These are phyloP conservation scores for Puccinia sorghi DNA, from an alignment of 1,284 basidiomycete species.

Conservation along the genomic window DNA sequence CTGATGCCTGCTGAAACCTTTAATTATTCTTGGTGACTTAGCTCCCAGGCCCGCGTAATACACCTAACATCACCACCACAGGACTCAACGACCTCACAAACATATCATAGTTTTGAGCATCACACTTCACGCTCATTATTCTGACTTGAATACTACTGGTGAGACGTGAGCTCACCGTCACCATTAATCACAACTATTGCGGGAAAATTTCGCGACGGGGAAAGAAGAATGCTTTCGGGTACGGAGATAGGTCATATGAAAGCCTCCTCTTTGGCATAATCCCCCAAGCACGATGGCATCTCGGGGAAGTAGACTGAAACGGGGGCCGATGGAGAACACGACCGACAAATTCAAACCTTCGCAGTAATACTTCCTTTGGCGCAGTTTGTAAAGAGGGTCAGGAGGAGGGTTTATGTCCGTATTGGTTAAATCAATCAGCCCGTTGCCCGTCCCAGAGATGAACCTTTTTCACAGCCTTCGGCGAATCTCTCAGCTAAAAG, in stretches of 20 bases:
- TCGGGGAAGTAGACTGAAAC: background rate
- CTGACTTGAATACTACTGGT: slow-evolving; percentile 6
- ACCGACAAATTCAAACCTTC: background rate
- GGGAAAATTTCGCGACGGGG: slow-evolving; percentile 21
- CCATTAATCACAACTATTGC: background rate
- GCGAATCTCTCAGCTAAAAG: background rate
- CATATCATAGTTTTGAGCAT: background rate
- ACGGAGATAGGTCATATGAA: background rate
- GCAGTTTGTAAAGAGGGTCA: background rate
- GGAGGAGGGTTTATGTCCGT: too few relatives aligned
- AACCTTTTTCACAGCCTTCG: background rate
- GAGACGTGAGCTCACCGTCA: slow-evolving; percentile 2
- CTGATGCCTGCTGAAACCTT: slow-evolving; percentile 12
- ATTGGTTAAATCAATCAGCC: background rate
- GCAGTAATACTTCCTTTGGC: background rate
- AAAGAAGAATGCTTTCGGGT: background rate
- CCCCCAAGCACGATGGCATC: background rate
- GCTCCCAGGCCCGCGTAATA: background rate
- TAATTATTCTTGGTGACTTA: background rate
- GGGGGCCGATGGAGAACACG: background rate
- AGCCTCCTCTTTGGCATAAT: background rate
- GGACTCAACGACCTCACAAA: background rate
- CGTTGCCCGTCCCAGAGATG: background rate
- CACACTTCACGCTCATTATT: background rate
- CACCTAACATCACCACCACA: background rate